Evolutionary conservation across 805 yeast species (phyloP).

Genomic region (Barnettozyma pratensis): DNA sequence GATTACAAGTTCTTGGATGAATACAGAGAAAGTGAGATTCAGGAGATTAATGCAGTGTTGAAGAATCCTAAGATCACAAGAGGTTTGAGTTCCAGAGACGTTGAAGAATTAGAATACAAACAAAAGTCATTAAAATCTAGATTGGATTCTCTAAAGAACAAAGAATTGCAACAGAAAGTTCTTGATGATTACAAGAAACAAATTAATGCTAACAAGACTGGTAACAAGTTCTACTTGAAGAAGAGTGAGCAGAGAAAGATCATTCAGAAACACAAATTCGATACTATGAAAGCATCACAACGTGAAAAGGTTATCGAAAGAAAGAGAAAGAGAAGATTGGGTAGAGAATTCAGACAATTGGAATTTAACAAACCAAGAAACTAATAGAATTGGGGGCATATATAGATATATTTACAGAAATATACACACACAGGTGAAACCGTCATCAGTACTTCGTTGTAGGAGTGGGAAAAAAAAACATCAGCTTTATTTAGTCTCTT

Average conservation of each 20-base stretch:
- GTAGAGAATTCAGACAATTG: constrained; percentile 64
- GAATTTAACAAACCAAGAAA: constrained; percentile 32
- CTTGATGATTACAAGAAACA: constrained; percentile 48
- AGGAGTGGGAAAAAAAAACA: no score
- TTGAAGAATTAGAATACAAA: constrained; percentile 46
- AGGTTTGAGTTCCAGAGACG: constrained; percentile 38
- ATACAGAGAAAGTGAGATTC: constrained; percentile 71
- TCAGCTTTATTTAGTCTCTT: neutral
- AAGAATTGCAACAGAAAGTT: constrained; percentile 69
- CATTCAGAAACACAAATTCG: constrained; percentile 73
- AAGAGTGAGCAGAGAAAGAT: constrained; percentile 67
- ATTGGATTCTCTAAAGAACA: constrained; percentile 61
- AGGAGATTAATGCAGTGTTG: constrained; percentile 49
- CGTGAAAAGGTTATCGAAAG: constrained; percentile 81
- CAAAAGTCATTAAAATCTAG: constrained; percentile 64
- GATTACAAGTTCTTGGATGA: constrained; percentile 84
- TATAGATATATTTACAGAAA: neutral
- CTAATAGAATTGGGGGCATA: neutral
- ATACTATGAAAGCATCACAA: constrained; percentile 63
- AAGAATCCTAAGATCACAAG: constrained; percentile 45
- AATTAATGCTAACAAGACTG: constrained; percentile 42
- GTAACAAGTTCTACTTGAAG: constrained; percentile 52
- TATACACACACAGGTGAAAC: no score
- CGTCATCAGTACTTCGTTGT: no score
- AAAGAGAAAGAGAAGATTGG: constrained; percentile 79